A percentile compares a stretch with the other conserved stretches of the same genome.
phyloP scores from a whole-genome alignment of 129 eudicot genomes.

The Solidago caesia region DNA sequence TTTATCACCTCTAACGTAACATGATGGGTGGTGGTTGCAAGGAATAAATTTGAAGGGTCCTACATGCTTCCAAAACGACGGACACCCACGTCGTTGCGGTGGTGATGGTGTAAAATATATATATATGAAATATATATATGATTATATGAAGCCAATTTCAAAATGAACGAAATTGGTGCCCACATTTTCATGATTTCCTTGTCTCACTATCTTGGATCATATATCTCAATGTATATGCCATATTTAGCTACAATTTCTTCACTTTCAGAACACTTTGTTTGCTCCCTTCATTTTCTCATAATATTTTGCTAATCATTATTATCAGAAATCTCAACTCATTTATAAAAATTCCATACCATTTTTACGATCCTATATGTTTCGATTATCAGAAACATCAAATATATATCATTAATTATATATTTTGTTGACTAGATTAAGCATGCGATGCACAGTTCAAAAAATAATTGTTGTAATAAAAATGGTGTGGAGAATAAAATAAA shows the following conservation, averaged over 20 bases:
- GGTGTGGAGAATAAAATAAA: too few species aligned
- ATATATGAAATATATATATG: too few species aligned
- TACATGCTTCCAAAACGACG: slow-evolving; percentile 47
- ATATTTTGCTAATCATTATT: slow-evolving; percentile 15
- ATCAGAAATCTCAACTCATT: neutral
- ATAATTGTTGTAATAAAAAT: too few species aligned
- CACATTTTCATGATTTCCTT: slow-evolving; percentile 48
- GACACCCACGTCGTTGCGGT: slow-evolving; percentile 48
- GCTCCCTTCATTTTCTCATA: neutral
- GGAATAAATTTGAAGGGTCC: slow-evolving; percentile 28
- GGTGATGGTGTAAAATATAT: slow-evolving; percentile 23
- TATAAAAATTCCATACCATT: neutral
- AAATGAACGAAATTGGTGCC: slow-evolving; percentile 32
- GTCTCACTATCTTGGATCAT: slow-evolving; percentile 48
- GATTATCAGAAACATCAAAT: too few species aligned
- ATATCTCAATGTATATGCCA: slow-evolving; percentile 21
- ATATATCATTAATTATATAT: too few species aligned
- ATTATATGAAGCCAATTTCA: slow-evolving; percentile 36
- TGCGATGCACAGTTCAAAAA: too few species aligned
- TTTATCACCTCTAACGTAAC: neutral
- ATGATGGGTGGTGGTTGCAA: slow-evolving; percentile 15
- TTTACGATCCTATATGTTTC: neutral
- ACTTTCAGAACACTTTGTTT: slow-evolving; percentile 23
- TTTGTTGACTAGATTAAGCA: too few species aligned
- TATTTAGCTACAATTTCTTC: slow-evolving; percentile 18